phyloP scores from a whole-genome alignment of 345 rosid species.

The Ceriops tagal region DNA sequence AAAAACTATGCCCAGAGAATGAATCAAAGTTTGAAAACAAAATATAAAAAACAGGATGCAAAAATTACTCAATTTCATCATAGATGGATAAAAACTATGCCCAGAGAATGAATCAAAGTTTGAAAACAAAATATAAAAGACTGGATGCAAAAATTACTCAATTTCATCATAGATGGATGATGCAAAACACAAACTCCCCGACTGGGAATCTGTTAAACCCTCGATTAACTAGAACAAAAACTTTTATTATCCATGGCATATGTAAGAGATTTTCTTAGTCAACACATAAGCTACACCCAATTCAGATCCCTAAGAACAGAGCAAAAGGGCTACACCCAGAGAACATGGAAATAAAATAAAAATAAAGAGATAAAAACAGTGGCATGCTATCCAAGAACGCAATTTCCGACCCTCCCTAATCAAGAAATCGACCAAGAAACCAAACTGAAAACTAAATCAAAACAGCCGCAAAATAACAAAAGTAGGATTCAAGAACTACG shows the following conservation, averaged over 20 bases:
- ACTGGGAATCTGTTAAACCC: background rate
- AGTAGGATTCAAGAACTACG: too few species aligned
- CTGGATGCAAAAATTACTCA: background rate
- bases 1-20: too few species aligned
- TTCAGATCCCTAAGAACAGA: background rate
- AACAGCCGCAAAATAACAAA: too few species aligned
- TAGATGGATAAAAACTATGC: too few species aligned
- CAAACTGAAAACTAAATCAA: background rate
- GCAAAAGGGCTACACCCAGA: background rate
- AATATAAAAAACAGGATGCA: background rate
- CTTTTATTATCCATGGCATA: background rate
- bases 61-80: background rate
- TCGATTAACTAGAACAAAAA: background rate
- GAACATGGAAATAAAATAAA: too few species aligned
- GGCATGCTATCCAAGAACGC: conserved; percentile 1
- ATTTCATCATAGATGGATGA: too few species aligned
- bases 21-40: background rate
- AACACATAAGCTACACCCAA: background rate
- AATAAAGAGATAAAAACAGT: background rate
- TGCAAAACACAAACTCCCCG: background rate
- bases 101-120: too few species aligned
- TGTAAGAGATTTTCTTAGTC: background rate
- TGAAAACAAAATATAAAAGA: background rate
- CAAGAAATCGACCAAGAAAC: too few species aligned
- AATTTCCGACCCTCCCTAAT: background rate